Base-by-base conservation (phyloP, 495 filamentous ascomycete species). In the Friedmanniomyces endolithicus region DNA sequence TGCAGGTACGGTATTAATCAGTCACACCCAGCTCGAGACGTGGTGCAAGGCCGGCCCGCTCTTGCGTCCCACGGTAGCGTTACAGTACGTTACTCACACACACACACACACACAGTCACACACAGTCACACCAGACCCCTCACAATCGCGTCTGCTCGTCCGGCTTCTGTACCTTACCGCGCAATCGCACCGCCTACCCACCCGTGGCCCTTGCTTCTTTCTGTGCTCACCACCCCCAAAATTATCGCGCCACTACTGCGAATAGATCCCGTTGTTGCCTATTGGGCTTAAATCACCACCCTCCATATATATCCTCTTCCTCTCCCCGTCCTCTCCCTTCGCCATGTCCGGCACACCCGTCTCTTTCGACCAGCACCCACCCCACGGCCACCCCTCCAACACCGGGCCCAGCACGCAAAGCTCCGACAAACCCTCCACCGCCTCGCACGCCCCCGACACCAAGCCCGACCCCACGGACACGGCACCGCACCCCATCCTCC, bases 401-500 rank as follows among this genome's bases (percentile, higher is more conserved):
- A 33, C 52, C 23, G 35, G 48, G 50, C 47, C 53, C 25, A 58
- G 56, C 25, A 56, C 56, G 24, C 61, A 60, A 44, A 50, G 33
- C 23, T 56, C 33, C 49, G 57, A 61, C 29, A 64, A 60, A 46
- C 48, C 57, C 6, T 56, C 63, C 29, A 66, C 60, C 50, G 58
- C 66, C 61, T 64, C 68, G 43, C 65, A 70, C 59, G 65, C 69
- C n/a, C 60, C 70, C 29, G 37, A 59, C 31, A 35, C 35, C 61
- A 61, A 66, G 37, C 67, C 68, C 17, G 69, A 69, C 37, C 68
- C 69, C 2, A 70, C 67, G 19, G 41, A 22, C 12, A 48, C 52
- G 25, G 29, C 31, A 19, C 52, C 44, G 35, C 52, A 53, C 43
- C 27, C 47, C 12, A 11, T 46, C 19, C 34, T 44, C 20, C 53